Evolutionary conservation across 192 early-diverging fungal species (phyloP), one percentile per base, ranked within the genome.

Genomic region (Powellomyces hirtus): DNA sequence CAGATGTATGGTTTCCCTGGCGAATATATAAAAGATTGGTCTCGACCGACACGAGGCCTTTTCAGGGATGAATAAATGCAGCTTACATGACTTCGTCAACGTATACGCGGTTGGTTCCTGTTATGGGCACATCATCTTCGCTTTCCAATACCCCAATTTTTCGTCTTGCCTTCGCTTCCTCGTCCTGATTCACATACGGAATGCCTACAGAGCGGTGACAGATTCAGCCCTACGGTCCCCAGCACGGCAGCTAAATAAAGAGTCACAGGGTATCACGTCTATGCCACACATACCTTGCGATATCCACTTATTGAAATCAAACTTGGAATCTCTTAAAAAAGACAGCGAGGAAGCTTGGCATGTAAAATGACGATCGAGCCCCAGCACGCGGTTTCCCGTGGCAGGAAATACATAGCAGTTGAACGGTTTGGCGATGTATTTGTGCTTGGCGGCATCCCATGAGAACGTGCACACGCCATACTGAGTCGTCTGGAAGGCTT

Each of bases 271-370:
- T 6, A 31, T 33, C 18, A 26, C 67, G 11, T 66, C 42, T 20
- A 26, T 18, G 13, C 59, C 20, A n/a, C 10, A 24, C 64, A 11
- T 51, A 70, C 76, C 76, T 37, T 72, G 75, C 38, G 64, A 45
- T 36, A 94, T 86, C 81, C 91, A 90, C 59, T 93, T 92, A 79
- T 95, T 94, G 42, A 98, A 95, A 64, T 96, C 92, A 76, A 98
- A 96, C 1, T 84, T 78, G 75, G 89, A 89, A 4, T 80, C 72
- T 5, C 76, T 56, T 33, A 98, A 76, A 69, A 98, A 98, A 46
- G 87, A 82, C 26, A 98, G 70, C 29, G 81, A 80, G 18, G 78
- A 75, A 49, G 78, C 70, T 60, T 87, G 79, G 63, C 70, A 78
- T 0, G 69, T 53, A 72, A 88, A 85, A 38, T 75, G 74, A 11